Conservation (phyloP, 129 eudicot species). For the Pulicaria dysenterica region DNA sequence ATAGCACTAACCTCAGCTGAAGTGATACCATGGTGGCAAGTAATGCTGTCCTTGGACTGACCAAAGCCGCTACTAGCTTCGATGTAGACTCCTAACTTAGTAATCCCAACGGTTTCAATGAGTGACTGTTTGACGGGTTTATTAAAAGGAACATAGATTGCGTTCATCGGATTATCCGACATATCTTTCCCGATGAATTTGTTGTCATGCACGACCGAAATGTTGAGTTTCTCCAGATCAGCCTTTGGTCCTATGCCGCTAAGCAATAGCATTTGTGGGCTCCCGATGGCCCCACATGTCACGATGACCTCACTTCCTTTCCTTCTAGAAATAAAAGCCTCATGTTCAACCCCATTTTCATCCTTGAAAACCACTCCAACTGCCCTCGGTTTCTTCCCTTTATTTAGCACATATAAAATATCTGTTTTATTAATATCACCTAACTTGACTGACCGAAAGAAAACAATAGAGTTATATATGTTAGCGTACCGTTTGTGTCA, state of each 20-base stretch:
- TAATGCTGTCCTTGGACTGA: conserved; percentile 60
- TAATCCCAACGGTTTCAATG: conserved; percentile 80
- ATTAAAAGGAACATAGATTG: conserved; percentile 70
- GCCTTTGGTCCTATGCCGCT: conserved; percentile 89
- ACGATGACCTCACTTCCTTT: conserved; percentile 67
- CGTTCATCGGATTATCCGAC: conserved; percentile 88
- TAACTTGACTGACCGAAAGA: too few species aligned
- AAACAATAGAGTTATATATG: background rate
- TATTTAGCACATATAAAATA: background rate
- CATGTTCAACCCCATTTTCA: conserved; percentile 66
- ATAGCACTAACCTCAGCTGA: conserved; percentile 76
- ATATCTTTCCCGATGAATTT: conserved; percentile 77
- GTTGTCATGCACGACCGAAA: conserved; percentile 62
- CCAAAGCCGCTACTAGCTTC: conserved; percentile 91
- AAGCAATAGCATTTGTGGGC: conserved; percentile 84
- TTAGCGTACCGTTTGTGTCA: conserved; percentile 54
- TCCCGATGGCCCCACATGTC: conserved; percentile 90
- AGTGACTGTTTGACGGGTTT: conserved; percentile 60
- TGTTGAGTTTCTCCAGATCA: conserved; percentile 70
- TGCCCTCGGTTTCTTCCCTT: conserved; percentile 78
- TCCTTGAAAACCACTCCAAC: conserved; percentile 82
- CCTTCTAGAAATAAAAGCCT: conserved; percentile 58
- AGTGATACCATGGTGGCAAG: conserved; percentile 60
- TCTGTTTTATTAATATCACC: too few species aligned
- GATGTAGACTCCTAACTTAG: conserved; percentile 69